Evolutionary conservation across 2,329 filamentous ascomycete species (phyloP).

Genomic region (Phialophora tarda): DNA sequence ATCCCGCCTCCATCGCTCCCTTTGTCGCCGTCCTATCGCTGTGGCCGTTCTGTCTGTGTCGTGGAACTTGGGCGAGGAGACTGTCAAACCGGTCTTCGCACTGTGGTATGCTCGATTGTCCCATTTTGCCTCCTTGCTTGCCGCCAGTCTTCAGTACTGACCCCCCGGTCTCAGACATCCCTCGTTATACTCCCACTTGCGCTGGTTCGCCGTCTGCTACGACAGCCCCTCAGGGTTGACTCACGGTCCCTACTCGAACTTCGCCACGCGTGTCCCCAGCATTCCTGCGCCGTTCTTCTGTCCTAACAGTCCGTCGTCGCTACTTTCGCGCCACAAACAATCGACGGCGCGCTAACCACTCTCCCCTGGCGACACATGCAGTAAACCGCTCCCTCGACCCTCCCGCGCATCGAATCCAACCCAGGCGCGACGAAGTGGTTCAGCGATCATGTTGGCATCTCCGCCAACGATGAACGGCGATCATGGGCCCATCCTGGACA

Average conservation of each 20-base stretch:
- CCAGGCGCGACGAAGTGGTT: conserved; percentile 3
- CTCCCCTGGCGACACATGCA: conserved; percentile 19
- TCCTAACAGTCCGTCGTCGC: conserved; percentile 1
- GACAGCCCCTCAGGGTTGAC: conserved; percentile 5
- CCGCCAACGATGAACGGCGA: conserved; percentile 45
- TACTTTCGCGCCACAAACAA: conserved; percentile 1
- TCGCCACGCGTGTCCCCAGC: conserved; percentile 14
- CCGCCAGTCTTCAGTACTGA: conserved; percentile 19
- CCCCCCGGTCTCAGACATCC: conserved; percentile 27
- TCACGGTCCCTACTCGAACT: conserved; percentile 23
- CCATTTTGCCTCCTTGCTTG: conserved; percentile 25
- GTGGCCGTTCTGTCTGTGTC: conserved; percentile 22
- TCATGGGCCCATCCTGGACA: conserved; percentile 71
- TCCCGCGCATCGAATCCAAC: background rate
- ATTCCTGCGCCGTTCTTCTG: background rate
- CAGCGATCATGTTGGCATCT: conserved; percentile 43
- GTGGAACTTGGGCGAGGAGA: conserved; percentile 33
- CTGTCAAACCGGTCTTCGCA: conserved; percentile 16
- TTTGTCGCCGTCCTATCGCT: conserved; percentile 26
- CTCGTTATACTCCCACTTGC: conserved; percentile 25
- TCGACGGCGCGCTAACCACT: conserved; percentile 5
- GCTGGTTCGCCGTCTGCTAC: conserved; percentile 31
- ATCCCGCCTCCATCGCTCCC: conserved; percentile 29
- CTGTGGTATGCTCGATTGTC: conserved; percentile 22
- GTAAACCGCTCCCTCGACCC: conserved; percentile 1